A percentile compares a stretch with the other conserved stretches of the same genome.
phyloP scores from a whole-genome alignment of 2,329 filamentous ascomycete species.

The Elsinoe batatas region DNA sequence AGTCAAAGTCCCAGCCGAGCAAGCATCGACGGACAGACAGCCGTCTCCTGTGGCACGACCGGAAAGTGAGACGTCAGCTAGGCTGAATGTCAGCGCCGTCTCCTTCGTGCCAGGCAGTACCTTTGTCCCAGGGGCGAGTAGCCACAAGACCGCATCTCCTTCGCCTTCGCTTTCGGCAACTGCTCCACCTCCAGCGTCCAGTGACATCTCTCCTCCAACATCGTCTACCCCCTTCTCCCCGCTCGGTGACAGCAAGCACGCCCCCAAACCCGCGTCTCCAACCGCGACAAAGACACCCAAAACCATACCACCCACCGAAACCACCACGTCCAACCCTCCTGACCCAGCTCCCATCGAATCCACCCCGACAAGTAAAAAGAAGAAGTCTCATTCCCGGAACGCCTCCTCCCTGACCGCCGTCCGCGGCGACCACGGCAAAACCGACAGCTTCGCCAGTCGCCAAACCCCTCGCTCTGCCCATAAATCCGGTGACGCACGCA shows the following conservation, averaged over 20 bases:
- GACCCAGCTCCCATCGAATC: neutral
- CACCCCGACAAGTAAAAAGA: neutral
- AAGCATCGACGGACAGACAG: neutral
- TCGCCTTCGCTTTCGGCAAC: neutral
- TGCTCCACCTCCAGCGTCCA: neutral
- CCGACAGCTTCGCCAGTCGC: neutral
- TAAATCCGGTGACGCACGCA: neutral
- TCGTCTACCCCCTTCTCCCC: neutral
- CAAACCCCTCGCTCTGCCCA: neutral
- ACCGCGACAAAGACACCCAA: neutral
- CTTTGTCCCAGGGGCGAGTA: neutral
- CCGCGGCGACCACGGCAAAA: slow-evolving; percentile 5
- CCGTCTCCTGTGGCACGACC: neutral
- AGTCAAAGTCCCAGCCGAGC: neutral
- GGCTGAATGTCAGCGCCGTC: neutral
- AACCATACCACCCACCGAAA: neutral
- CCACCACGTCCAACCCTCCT: neutral
- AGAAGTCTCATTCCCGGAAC: neutral
- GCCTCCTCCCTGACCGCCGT: neutral
- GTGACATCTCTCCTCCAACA: neutral
- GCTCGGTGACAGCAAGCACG: neutral
- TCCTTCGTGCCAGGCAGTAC: neutral
- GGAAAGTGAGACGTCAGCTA: neutral
- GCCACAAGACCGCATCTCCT: neutral
- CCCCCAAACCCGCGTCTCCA: neutral